Base-by-base conservation (phyloP, 1,284 basidiomycete species). In the Leccinum griseonigrum region DNA sequence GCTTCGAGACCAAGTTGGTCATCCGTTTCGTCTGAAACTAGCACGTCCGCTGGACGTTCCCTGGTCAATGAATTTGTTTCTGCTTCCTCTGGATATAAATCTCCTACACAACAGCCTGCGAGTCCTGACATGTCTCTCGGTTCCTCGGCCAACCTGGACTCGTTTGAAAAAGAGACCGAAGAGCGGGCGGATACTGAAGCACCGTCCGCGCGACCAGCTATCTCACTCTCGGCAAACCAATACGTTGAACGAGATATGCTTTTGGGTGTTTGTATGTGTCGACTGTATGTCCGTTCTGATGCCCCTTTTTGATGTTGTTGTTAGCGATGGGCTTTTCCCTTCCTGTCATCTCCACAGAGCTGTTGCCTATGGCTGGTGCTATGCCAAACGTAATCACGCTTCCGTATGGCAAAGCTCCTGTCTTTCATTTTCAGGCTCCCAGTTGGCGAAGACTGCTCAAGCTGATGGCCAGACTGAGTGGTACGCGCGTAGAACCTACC, bases 361-460 rank as follows among this genome's bases (percentile, higher is more conserved):
- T 81, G 11, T 59, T 70, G 4, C 79, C 81, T 10, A 84, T 87
- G 82, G 63, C 75, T 50, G 79, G 77, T 16, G 69, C 79, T 1
- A 83, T 92, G 74, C 91, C 90, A 4, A 86, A 87, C 66, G 82
- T 90, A 52, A 85, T 92, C 34, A 81, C 84, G 8, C 76, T 92
- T 58, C 87, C 88, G 2, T 88, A 85, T 67, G 87, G 86, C 5
- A 83, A 83, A 65, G 83, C 80, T 55, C 83, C 86, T 7, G 81
- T 88, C 14, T 78, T 92, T 62, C 87, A 92, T 71, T 74, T 92
- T 36, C 87, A 88, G 67, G 87, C 87, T 2, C 83, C 85, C 13
- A 85, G 76, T 64, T 92, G 91, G 90, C 82, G 84, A 34, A 84
- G 85, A 68, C 68, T 92, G 54, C 77, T 92, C 53, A 88, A 85